A percentile compares a stretch with the other conserved stretches of the same genome.
phyloP scores from a whole-genome alignment of 306 rosid species.

The Ormosia emarginata region DNA sequence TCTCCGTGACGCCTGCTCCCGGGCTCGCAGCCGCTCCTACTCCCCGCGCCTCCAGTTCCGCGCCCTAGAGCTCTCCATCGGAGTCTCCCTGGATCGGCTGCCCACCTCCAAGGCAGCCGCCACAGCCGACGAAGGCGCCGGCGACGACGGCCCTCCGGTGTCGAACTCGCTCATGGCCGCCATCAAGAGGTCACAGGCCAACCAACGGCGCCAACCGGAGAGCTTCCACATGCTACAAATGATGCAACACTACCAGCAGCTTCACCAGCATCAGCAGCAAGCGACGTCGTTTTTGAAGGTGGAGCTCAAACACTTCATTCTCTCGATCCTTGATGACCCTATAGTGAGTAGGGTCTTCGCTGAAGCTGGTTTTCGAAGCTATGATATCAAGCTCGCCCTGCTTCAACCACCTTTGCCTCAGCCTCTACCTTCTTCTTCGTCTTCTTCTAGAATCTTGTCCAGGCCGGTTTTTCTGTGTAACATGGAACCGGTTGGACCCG shows the following conservation, averaged over 20 bases:
- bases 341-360: conserved; percentile 84
- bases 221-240: conserved; percentile 73
- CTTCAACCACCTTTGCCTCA: conserved; percentile 46
- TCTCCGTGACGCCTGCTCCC: conserved; percentile 79
- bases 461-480: conserved; percentile 71
- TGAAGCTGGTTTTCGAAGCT: conserved; percentile 83
- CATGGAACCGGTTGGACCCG: conserved; percentile 38
- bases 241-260: conserved; percentile 48
- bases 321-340: conserved; percentile 96
- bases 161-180: conserved; percentile 97
- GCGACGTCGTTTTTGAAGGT: conserved; percentile 64
- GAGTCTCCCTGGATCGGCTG: conserved; percentile 81
- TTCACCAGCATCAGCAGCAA: conserved; percentile 36
- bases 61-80: conserved; percentile 83
- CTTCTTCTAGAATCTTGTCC: conserved; percentile 26
- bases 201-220: conserved; percentile 89
- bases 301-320: conserved; percentile 75
- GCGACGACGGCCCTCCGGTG: conserved; percentile 68
- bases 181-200: conserved; percentile 88
- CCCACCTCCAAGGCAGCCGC: conserved; percentile 42
- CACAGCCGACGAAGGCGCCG: background rate
- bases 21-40: conserved; percentile 69
- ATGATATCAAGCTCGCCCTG: conserved; percentile 69
- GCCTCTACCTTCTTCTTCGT: background rate
- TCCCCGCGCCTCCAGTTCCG: conserved; percentile 76